Evolutionary conservation across 805 yeast genomes (phyloP).

Genomic region (Candida tallmaniae): DNA sequence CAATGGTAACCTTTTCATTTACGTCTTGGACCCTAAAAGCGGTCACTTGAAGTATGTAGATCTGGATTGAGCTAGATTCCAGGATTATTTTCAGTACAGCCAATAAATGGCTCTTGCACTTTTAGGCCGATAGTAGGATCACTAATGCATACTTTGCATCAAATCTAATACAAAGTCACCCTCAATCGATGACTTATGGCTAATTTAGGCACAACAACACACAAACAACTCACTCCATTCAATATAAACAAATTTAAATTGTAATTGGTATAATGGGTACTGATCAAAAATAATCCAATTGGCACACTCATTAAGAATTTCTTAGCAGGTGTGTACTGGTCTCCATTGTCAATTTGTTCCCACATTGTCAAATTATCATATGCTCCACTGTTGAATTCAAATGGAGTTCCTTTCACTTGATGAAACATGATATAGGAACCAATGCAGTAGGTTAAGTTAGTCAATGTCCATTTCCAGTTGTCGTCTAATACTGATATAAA

Average conservation of each 20-base stretch:
- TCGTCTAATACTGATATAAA: constrained; percentile 74
- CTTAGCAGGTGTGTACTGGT: constrained; percentile 94
- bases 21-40: no score
- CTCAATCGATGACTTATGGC: constrained; percentile 79
- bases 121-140: not conserved
- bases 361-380: constrained; percentile 96
- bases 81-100: no score
- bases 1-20: no score
- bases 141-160: no score
- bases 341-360: constrained; percentile 97
- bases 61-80: no score
- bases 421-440: constrained; percentile 97
- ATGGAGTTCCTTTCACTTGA: constrained; percentile 94
- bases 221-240: constrained; percentile 74
- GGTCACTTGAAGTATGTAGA: no score
- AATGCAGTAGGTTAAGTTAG: constrained; percentile 82
- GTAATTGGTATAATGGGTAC: constrained; percentile 88
- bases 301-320: constrained; percentile 93
- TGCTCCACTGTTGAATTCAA: constrained; percentile 95
- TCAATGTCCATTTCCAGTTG: constrained; percentile 90
- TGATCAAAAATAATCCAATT: constrained; percentile 73
- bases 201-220: constrained; percentile 88
- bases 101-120: no score
- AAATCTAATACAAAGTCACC: constrained; percentile 47
- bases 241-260: constrained; percentile 73